These are phyloP conservation scores for Diaporthe velutina DNA, from an alignment of 2,329 filamentous ascomycete genomes.

Conservation along the genomic window DNA sequence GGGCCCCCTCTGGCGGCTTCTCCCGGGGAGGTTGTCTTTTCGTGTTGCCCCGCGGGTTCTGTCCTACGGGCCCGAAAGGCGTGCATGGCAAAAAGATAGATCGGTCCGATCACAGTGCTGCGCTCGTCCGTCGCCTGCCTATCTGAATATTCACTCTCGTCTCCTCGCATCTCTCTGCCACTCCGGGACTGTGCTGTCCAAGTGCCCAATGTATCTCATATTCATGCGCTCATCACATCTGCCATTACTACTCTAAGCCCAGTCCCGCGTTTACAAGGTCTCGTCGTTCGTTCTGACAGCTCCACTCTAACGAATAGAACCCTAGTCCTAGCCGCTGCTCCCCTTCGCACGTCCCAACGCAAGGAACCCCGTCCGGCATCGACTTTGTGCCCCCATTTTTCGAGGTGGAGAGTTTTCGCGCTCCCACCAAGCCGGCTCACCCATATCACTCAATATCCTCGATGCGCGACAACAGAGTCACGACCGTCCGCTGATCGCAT, in stretches of 20 bases:
- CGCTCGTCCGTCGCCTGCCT: slow-evolving; percentile 17
- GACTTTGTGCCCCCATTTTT: slow-evolving; percentile 48
- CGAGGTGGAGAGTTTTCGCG: slow-evolving; percentile 51
- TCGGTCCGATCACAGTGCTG: slow-evolving; percentile 37
- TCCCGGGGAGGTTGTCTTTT: slow-evolving; percentile 10
- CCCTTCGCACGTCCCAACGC: slow-evolving; percentile 37
- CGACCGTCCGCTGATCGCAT: slow-evolving; percentile 38
- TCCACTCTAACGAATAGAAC: slow-evolving; percentile 41
- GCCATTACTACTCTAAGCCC: slow-evolving; percentile 34
- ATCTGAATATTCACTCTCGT: slow-evolving; percentile 28
- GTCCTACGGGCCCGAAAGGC: slow-evolving; percentile 32
- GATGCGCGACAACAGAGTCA: slow-evolving; percentile 39
- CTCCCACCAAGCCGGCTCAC: slow-evolving; percentile 47
- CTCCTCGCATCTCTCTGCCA: slow-evolving; percentile 24
- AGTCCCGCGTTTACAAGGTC: slow-evolving; percentile 39
- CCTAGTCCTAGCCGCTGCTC: slow-evolving; percentile 41
- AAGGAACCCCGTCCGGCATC: slow-evolving; percentile 47
- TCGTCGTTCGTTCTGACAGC: slow-evolving; percentile 38
- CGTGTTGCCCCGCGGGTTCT: slow-evolving; percentile 32
- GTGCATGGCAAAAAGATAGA: slow-evolving; percentile 30
- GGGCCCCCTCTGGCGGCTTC: slow-evolving; percentile 22
- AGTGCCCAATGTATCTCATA: slow-evolving; percentile 37
- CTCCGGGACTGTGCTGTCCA: slow-evolving; percentile 12
- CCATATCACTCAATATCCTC: slow-evolving; percentile 40
- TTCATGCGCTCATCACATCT: slow-evolving; percentile 36